A percentile compares a stretch with the other conserved stretches of the same genome.
Evolutionary conservation across 2,329 filamentous ascomycete species (phyloP).

Genomic region (Neophaeococcomyces aloes): DNA sequence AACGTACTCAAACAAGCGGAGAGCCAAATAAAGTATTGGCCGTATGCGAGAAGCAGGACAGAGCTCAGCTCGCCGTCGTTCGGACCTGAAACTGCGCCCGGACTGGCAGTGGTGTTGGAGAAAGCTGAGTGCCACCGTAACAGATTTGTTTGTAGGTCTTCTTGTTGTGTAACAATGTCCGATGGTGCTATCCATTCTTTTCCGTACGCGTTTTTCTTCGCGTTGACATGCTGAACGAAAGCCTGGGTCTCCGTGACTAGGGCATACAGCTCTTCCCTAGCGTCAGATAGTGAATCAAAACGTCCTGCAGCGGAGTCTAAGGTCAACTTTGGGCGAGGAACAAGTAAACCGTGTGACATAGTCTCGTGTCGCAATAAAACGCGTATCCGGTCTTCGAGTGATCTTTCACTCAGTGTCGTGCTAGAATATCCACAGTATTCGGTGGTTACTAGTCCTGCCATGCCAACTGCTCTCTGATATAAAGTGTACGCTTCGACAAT

Average conservation of each 20-base stretch:
- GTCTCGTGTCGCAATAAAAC: constrained; percentile 11
- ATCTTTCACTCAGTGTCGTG: neutral
- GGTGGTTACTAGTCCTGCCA: too few species aligned
- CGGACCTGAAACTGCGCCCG: neutral
- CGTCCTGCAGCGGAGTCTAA: neutral
- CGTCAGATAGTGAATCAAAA: constrained; percentile 2
- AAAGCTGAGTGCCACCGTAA: too few species aligned
- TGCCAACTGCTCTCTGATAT: constrained; percentile 9
- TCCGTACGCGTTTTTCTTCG: constrained; percentile 6
- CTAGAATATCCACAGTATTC: too few species aligned
- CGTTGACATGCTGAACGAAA: constrained; percentile 7
- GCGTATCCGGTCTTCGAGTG: neutral
- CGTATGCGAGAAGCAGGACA: constrained; percentile 2
- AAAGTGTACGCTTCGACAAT: constrained; percentile 5
- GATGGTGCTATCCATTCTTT: constrained; percentile 11
- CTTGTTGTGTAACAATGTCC: too few species aligned
- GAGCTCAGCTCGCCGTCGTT: neutral
- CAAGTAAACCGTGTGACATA: neutral
- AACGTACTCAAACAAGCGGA: neutral
- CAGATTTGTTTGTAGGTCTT: too few species aligned
- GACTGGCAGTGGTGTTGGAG: constrained; percentile 1
- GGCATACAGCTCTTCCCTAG: constrained; percentile 6
- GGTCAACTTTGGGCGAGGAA: neutral
- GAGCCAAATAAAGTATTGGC: constrained; percentile 9
- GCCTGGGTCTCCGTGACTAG: constrained; percentile 8